These are phyloP conservation scores for Talaromyces proteolyticus DNA, from an alignment of 495 filamentous ascomycete species.

Conservation along the genomic window DNA sequence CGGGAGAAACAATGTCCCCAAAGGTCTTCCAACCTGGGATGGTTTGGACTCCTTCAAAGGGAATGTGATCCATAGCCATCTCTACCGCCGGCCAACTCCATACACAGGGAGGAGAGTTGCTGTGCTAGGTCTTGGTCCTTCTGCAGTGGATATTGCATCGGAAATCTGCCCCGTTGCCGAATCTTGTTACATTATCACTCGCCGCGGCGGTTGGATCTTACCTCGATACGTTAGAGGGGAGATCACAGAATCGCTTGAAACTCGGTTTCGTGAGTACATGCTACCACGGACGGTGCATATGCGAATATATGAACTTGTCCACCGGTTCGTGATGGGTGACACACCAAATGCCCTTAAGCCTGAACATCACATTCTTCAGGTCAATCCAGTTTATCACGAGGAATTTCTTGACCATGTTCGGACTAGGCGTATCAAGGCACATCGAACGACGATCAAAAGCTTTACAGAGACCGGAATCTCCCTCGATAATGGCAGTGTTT, in stretches of 20 bases:
- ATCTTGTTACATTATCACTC: slow-evolving; percentile 13
- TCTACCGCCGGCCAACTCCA: slow-evolving; percentile 16
- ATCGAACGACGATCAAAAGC: slow-evolving; percentile 10
- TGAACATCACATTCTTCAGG: slow-evolving; percentile 12
- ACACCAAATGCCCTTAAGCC: slow-evolving; percentile 9
- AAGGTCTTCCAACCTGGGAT: slow-evolving; percentile 15
- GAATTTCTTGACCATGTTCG: slow-evolving; percentile 14
- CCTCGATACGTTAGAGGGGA: slow-evolving; percentile 14
- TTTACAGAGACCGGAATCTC: slow-evolving; percentile 8
- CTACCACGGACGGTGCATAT: slow-evolving; percentile 10
- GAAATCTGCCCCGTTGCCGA: slow-evolving; percentile 11
- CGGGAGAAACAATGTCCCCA: slow-evolving; percentile 18
- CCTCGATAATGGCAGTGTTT: slow-evolving; percentile 7
- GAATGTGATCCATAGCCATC: slow-evolving; percentile 21
- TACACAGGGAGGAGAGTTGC: slow-evolving; percentile 23
- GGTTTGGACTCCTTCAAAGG: slow-evolving; percentile 15
- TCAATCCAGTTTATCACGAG: slow-evolving; percentile 11
- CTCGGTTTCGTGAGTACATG: slow-evolving; percentile 5
- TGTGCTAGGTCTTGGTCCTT: slow-evolving; percentile 21
- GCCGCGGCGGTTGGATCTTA: slow-evolving; percentile 15
- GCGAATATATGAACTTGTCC: slow-evolving; percentile 10
- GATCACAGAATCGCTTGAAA: slow-evolving; percentile 13
- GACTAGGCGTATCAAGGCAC: slow-evolving; percentile 9
- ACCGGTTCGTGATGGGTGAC: slow-evolving; percentile 8
- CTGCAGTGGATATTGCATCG: slow-evolving; percentile 18